Evolutionary conservation across 176 grass and related monocot species (phyloP).

Genomic region (Miscanthus lutarioriparius): DNA sequence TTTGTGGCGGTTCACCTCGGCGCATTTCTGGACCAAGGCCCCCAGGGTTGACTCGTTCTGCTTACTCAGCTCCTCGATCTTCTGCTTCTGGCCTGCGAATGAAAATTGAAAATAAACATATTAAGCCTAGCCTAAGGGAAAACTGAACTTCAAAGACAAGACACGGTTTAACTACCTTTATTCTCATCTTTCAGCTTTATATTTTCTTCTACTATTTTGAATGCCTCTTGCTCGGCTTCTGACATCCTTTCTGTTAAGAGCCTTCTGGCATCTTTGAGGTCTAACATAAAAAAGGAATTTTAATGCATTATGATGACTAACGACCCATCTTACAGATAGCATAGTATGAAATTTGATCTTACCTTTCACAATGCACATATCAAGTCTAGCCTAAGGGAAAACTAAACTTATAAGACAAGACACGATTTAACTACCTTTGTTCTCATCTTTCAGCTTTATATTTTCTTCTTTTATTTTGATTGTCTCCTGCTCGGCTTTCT

Average conservation of each 20-base stretch:
- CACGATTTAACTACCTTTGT: neutral
- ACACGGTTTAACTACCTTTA: neutral
- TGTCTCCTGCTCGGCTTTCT: neutral
- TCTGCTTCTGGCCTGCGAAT: neutral
- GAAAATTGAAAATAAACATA: neutral
- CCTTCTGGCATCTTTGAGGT: neutral
- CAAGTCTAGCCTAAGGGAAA: neutral
- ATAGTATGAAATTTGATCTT: neutral
- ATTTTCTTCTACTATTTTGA: constrained; percentile 15
- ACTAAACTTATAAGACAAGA: neutral
- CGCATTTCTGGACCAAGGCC: neutral
- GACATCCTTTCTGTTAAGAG: neutral
- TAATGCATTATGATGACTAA: neutral
- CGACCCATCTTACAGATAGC: neutral
- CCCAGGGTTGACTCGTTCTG: neutral
- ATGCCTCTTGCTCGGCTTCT: neutral
- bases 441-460: constrained; percentile 17
- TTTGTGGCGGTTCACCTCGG: neutral
- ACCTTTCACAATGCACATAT: neutral
- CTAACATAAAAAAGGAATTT: neutral
- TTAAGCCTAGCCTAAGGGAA: neutral
- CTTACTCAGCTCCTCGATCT: constrained; percentile 1
- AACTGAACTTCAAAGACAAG: neutral
- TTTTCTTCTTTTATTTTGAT: neutral
- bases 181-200: constrained; percentile 9